A percentile compares a stretch with the other conserved stretches of the same genome.
Evolutionary conservation across 148 eudicot genomes (phyloP).

Genomic region (Silene uniflora): DNA sequence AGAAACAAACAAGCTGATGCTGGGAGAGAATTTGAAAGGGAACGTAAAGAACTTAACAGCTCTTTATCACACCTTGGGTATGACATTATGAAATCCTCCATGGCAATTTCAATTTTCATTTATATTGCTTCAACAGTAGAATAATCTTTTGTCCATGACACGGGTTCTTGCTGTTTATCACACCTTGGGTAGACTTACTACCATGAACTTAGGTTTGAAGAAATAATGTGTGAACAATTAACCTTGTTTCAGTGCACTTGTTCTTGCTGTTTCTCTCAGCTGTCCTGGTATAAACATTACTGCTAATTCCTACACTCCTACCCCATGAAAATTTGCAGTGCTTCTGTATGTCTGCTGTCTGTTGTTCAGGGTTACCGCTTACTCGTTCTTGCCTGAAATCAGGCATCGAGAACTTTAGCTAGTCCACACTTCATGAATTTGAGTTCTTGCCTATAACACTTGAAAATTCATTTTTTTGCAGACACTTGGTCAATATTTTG

Average conservation of each 20-base stretch:
- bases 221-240: too few species aligned
- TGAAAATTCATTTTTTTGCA: slow-evolving; percentile 28
- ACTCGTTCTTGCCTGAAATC: not conserved
- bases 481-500: slow-evolving; percentile 70
- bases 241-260: not conserved
- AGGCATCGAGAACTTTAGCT: not conserved
- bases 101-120: too few species aligned
- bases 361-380: not conserved
- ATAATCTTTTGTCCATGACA: too few species aligned
- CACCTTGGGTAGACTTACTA: too few species aligned
- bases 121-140: too few species aligned
- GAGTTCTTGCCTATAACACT: not conserved
- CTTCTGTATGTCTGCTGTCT: not conserved
- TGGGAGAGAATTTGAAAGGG: slow-evolving; percentile 51
- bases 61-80: slow-evolving; percentile 90
- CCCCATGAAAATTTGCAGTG: not conserved
- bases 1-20: slow-evolving; percentile 51
- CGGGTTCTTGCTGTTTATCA: too few species aligned
- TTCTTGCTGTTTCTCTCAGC: not conserved
- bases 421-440: not conserved
- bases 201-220: too few species aligned
- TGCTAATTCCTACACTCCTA: not conserved
- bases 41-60: slow-evolving; percentile 66
- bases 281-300: not conserved
- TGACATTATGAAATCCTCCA: slow-evolving; percentile 3